These are phyloP conservation scores for Starmerella cellae DNA, from an alignment of 805 yeast genomes.

Conservation along the genomic window DNA sequence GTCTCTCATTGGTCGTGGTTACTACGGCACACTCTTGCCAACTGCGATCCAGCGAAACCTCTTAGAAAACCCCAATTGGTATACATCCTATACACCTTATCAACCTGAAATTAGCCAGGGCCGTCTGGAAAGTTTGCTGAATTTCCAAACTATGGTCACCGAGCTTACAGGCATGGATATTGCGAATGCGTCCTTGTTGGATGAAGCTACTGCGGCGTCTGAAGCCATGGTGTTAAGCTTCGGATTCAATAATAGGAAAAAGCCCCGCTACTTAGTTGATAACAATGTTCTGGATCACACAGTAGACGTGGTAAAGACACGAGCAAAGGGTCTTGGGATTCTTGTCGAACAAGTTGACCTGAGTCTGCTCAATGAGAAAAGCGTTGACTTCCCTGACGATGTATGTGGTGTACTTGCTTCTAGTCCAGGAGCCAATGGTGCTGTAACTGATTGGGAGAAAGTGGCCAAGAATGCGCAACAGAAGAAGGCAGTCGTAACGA, in stretches of 20 bases:
- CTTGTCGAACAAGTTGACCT: conserved; percentile 36
- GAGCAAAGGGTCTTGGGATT: conserved; percentile 65
- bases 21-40: conserved; percentile 79
- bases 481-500: conserved; percentile 61
- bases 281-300: conserved; percentile 74
- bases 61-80: conserved; percentile 94
- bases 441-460: conserved; percentile 38
- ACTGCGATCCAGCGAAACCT: conserved; percentile 87
- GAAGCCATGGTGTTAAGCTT: conserved; percentile 87
- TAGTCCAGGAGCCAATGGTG: conserved; percentile 82
- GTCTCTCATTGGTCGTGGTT: conserved; percentile 86
- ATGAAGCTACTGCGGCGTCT: conserved; percentile 95
- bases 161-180: conserved; percentile 90
- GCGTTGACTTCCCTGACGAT: conserved; percentile 26
- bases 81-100: conserved; percentile 95
- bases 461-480: conserved; percentile 56
- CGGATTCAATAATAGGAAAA: conserved; percentile 55
- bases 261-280: conserved; percentile 57
- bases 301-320: conserved; percentile 56
- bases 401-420: conserved; percentile 78
- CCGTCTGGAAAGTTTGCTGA: conserved; percentile 74
- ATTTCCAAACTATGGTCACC: conserved; percentile 82
- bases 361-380: conserved; percentile 28
- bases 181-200: conserved; percentile 87
- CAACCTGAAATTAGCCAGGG: conserved; percentile 98